Conservation (phyloP, 2,329 filamentous ascomycete genomes). For the Penicillium capsulatum region DNA sequence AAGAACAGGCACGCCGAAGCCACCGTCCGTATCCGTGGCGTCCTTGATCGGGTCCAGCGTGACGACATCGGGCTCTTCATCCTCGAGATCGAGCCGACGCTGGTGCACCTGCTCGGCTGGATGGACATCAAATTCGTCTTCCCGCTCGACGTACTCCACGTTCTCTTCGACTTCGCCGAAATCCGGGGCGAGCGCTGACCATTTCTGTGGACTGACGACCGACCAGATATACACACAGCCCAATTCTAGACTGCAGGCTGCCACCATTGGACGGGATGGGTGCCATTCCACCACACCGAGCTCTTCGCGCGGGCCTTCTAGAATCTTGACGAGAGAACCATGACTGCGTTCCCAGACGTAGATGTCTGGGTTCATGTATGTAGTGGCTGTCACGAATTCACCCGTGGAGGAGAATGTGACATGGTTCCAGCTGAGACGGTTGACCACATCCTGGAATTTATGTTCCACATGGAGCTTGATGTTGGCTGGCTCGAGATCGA, state of each 20-base stretch:
- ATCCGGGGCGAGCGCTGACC: slow-evolving; percentile 94
- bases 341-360: slow-evolving; percentile 97
- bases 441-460: slow-evolving; percentile 97
- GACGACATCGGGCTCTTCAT: slow-evolving; percentile 88
- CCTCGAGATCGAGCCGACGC: slow-evolving; percentile 81
- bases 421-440: slow-evolving; percentile 92
- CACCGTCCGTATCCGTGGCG: slow-evolving; percentile 51
- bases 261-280: slow-evolving; percentile 77
- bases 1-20: slow-evolving; percentile 91
- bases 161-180: slow-evolving; percentile 98
- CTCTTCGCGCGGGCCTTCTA: slow-evolving; percentile 95
- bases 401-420: slow-evolving; percentile 91
- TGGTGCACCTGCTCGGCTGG: slow-evolving; percentile 92
- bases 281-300: slow-evolving; percentile 98
- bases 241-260: slow-evolving; percentile 86
- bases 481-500: slow-evolving; percentile 71
- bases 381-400: slow-evolving; percentile 94
- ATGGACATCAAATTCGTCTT: slow-evolving; percentile 98
- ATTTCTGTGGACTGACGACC: slow-evolving; percentile 89
- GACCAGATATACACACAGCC: slow-evolving; percentile 96
- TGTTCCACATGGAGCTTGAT: slow-evolving; percentile 90
- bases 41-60: slow-evolving; percentile 66
- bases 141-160: slow-evolving; percentile 88
- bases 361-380: slow-evolving; percentile 97
- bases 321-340: slow-evolving; percentile 90